phyloP scores from a whole-genome alignment of 2,329 filamentous ascomycete genomes.

The Volutella citrinella region DNA sequence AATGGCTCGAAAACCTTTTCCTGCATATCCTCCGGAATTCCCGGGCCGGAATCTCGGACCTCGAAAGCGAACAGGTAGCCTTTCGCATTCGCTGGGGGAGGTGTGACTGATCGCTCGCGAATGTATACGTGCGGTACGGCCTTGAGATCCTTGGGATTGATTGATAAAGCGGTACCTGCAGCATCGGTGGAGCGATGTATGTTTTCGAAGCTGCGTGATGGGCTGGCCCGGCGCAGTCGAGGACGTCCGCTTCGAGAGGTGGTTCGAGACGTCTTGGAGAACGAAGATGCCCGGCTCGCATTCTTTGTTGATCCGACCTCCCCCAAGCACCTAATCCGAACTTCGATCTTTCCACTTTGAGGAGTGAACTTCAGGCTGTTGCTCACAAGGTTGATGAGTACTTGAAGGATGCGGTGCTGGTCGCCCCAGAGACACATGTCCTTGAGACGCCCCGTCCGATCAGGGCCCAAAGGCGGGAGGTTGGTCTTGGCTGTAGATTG shows the following conservation, averaged over 20 bases:
- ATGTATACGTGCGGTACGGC: conserved; percentile 44
- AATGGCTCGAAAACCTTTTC: conserved; percentile 90
- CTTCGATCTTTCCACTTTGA: conserved; percentile 67
- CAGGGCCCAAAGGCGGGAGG: conserved; percentile 60
- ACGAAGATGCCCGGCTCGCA: conserved; percentile 51
- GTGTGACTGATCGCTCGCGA: conserved; percentile 55
- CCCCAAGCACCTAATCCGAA: conserved; percentile 71
- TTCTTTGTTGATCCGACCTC: conserved; percentile 48
- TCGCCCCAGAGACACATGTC: conserved; percentile 93
- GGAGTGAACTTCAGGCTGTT: conserved; percentile 93
- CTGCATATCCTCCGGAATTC: conserved; percentile 75
- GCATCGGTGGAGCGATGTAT: conserved; percentile 27
- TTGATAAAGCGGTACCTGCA: conserved; percentile 55
- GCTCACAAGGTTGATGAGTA: conserved; percentile 90
- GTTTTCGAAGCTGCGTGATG: conserved; percentile 37
- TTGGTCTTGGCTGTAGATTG: conserved; percentile 32
- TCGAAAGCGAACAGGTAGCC: conserved; percentile 82
- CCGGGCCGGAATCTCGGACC: conserved; percentile 83
- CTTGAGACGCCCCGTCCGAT: conserved; percentile 65
- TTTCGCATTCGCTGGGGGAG: conserved; percentile 59
- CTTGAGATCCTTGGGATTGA: conserved; percentile 61
- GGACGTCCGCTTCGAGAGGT: conserved; percentile 40
- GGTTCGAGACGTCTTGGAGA: conserved; percentile 46
- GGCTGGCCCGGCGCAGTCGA: conserved; percentile 46
- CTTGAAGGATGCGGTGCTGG: conserved; percentile 83